These are phyloP conservation scores for Pseudocercospora cruenta DNA, from an alignment of 2,329 filamentous ascomycete species.

Conservation along the genomic window DNA sequence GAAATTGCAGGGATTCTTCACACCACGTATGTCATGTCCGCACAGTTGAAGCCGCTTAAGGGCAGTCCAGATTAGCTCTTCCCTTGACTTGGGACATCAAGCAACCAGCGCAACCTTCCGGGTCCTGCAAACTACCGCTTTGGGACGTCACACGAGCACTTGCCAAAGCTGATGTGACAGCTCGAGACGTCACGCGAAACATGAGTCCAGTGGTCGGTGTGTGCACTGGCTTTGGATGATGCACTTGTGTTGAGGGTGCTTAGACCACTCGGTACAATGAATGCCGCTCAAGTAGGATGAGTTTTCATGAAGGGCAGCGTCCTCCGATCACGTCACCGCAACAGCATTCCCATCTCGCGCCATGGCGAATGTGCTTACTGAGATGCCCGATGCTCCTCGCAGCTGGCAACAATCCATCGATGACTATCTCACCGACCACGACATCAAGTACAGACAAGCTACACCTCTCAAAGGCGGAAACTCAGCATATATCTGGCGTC, in stretches of 20 bases:
- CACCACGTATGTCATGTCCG: too few species aligned
- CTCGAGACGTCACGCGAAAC: too few species aligned
- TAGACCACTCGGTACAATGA: too few species aligned
- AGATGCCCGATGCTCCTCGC: constrained; percentile 13
- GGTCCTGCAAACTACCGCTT: neutral
- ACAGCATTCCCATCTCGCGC: neutral
- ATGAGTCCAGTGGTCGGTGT: too few species aligned
- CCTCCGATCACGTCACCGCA: too few species aligned
- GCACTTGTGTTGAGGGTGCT: too few species aligned
- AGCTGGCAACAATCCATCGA: constrained; percentile 12
- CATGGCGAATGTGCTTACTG: neutral
- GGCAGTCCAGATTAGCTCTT: too few species aligned
- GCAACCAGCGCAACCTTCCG: neutral
- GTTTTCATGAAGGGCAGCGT: too few species aligned
- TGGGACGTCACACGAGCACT: neutral
- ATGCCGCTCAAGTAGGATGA: neutral
- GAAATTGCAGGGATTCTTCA: too few species aligned
- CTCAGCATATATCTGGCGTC: constrained; percentile 19
- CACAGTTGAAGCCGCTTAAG: too few species aligned
- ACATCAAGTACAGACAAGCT: constrained; percentile 9
- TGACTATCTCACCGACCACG: constrained; percentile 12
- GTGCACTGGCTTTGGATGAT: too few species aligned
- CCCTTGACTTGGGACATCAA: too few species aligned
- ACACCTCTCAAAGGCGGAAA: constrained; percentile 17
- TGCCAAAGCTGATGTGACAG: neutral